phyloP scores from a whole-genome alignment of 225 moss, liverwort and hornwort species.

The Straminergon stramineum region DNA sequence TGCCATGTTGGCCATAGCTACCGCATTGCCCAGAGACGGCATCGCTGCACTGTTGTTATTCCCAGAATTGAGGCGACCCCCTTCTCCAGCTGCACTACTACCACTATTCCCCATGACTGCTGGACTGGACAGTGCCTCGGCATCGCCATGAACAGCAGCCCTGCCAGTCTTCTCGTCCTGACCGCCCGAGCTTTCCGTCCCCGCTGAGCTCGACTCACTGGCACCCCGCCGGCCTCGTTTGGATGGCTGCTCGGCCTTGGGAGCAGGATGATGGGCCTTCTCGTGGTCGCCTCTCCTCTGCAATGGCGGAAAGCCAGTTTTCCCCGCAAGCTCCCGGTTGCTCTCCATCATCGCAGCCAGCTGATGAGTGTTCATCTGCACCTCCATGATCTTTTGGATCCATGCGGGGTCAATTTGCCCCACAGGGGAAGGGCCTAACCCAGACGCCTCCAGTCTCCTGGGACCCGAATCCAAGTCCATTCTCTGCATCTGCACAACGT shows the following conservation, averaged over 20 bases:
- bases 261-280: not conserved
- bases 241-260: slow-evolving; percentile 5
- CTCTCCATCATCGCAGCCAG: slow-evolving; percentile 33
- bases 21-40: slow-evolving; percentile 13
- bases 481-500: slow-evolving; percentile 27
- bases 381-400: slow-evolving; percentile 46
- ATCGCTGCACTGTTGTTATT: not conserved
- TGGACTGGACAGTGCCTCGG: slow-evolving; percentile 15
- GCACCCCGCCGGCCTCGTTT: slow-evolving; percentile 24
- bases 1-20: slow-evolving; percentile 27
- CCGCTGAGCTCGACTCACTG: slow-evolving; percentile 42
- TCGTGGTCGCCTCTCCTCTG: slow-evolving; percentile 18
- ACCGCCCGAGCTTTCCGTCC: slow-evolving; percentile 38
- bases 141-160: not conserved
- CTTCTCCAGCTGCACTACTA: not conserved
- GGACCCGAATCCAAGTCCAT: slow-evolving; percentile 27
- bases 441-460: slow-evolving; percentile 12
- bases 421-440: not conserved
- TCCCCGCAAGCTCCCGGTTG: slow-evolving; percentile 3
- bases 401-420: slow-evolving; percentile 33
- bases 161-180: slow-evolving; percentile 31
- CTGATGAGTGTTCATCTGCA: slow-evolving; percentile 28
- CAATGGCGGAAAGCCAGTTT: not conserved
- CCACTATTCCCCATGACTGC: not conserved
- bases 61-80: not conserved